These are phyloP conservation scores for Candida ponderosae DNA, from an alignment of 805 yeast genomes.

Conservation along the genomic window DNA sequence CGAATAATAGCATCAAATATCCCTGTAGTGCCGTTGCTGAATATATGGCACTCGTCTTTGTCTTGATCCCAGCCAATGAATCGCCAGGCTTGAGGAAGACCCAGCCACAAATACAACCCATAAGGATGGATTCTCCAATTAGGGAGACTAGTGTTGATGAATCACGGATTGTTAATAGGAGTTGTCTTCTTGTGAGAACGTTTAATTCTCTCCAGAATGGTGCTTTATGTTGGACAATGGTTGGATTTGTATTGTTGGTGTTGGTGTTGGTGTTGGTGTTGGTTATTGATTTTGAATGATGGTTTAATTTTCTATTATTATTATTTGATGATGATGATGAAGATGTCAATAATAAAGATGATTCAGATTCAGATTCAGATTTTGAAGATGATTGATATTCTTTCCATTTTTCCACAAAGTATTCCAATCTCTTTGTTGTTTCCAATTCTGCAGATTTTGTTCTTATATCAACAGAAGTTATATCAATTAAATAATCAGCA, in stretches of 20 bases:
- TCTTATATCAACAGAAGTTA: slow-evolving; percentile 40
- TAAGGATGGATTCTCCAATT: slow-evolving; percentile 10
- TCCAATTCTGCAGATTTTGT: slow-evolving; percentile 25
- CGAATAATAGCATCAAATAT: slow-evolving; percentile 49
- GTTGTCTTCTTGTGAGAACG: slow-evolving; percentile 32
- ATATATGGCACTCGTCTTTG: slow-evolving; percentile 45
- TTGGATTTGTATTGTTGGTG: slow-evolving; percentile 5
- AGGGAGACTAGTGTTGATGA: slow-evolving; percentile 28
- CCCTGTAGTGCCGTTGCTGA: slow-evolving; percentile 47
- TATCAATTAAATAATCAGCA: slow-evolving; percentile 43
- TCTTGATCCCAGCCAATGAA: slow-evolving; percentile 54
- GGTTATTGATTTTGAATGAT: neutral
- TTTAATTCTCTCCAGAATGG: slow-evolving; percentile 35
- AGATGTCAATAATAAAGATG: no score
- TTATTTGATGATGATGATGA: no score
- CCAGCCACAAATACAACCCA: slow-evolving; percentile 53
- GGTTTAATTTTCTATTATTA: neutral
- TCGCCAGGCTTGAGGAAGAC: slow-evolving; percentile 59
- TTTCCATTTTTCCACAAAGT: slow-evolving; percentile 29
- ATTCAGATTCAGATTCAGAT: neutral
- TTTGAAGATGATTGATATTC: slow-evolving; percentile 2
- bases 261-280: neutral
- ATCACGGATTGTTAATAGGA: slow-evolving; percentile 36
- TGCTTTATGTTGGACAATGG: slow-evolving; percentile 21
- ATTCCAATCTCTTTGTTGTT: slow-evolving; percentile 22